Evolutionary conservation across 306 rosid genomes (phyloP), one percentile per base, ranked within the genome.

Genomic region (Acacia melanoxylon): DNA sequence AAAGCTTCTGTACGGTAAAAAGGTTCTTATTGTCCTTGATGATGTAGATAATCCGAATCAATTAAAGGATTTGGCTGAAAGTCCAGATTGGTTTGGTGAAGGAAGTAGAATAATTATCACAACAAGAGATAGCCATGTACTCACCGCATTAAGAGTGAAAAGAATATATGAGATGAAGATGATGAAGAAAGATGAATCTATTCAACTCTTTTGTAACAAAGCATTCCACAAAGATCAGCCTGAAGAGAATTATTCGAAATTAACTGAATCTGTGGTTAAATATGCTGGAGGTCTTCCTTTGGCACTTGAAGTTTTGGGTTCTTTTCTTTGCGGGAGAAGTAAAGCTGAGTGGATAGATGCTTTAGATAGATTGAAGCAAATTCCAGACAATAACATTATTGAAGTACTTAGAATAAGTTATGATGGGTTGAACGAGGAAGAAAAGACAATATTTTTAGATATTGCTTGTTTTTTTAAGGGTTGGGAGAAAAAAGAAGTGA

Each of bases 51-150:
- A 3, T 40, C 10, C 2, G 1, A 37, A 8, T 40, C 73, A 37
- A 40, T 10, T 68, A 19, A 22, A 37, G 8, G 20, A 68, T 19
- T 37, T 68, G 8, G 49, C 17, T 20, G 10, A 40, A 40, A 17
- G 49, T 12, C 16, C 5, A 68, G 2, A 65, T 0, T 40, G 49
- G 73, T 68, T 68, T 68, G 49, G 73, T 9, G 14, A 22, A 10
- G 73, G 73, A 10, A 78, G 75, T 1, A 78, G 74, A 35, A 37
- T 78, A 66, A 49, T 78, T 49, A 48, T 78, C 17, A 78, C 82
- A 22, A 68, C 68, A 20, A 71, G 83, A 70, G 10, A 70, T 58
- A 24, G 10, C 3, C 81, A 67, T 6, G n/a, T 67, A 24, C 17
- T 78, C 12, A n/a, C 20, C 6, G 12, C 61, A 31, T 45, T 15